Base-by-base conservation (phyloP, 371 early-diverging fungal genomes). In the Nematocida homosporus region DNA sequence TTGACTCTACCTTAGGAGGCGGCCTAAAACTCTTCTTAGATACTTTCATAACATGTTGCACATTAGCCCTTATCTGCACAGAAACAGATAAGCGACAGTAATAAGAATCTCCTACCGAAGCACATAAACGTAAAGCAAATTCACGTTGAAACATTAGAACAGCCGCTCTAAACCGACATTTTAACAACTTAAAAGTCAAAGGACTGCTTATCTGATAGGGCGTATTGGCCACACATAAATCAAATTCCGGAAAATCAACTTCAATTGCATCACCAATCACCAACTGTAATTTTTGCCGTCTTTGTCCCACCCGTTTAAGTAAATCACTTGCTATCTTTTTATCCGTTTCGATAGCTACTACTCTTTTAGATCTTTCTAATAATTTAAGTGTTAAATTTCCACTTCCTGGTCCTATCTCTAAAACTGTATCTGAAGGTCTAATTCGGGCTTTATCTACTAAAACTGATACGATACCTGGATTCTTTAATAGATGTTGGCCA, bases 401-500 rank as follows among this genome's bases (percentile, higher is more conserved):
- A n/a, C 97, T 98, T 86, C 99, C 99, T 8, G 95, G 96, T 83
- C 97, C 99, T 59, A 98, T 89, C 87, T 98, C 99, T 23, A 98
- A 88, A 5, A 96, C 94, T 1, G 88, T 89, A 83, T 98, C 99
- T 1, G 95, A 92, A 32, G 89, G 86, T 77, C 91, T 88, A 50
- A 98, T 84, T 44, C 85, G 86, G 4, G 96, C 94, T 89, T 95
- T 95, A 79, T 95, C 94, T 20, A 98, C 90, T 77, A 98, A 95
- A 37, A 90, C 89, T 83, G 93, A 90, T 54, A 94, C 92, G 1
- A 97, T 92, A 41, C 96, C 86, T 38, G 94, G 95, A 86, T 98
- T 98, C 82, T 94, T 96, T 79, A 98, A 86, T 83, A 98, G 94
- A 81, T 98, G 99, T 87, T 98, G 97, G 64, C 97, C 97, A 23